phyloP scores from a whole-genome alignment of 768 basidiomycete genomes.

The Suillus alpinus region DNA sequence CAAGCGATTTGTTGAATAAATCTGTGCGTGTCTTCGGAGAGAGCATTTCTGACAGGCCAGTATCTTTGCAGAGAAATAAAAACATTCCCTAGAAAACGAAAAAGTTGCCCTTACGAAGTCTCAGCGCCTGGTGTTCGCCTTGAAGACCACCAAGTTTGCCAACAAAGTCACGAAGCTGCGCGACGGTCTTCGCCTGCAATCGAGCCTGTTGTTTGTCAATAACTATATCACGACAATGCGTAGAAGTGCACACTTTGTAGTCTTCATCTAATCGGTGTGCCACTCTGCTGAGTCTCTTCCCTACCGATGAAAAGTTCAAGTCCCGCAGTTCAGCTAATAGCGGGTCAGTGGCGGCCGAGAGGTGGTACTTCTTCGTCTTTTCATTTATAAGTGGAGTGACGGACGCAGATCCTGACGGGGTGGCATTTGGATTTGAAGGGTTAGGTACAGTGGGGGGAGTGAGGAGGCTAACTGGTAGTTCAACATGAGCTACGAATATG shows the following conservation, averaged over 20 bases:
- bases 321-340: constrained; percentile 84
- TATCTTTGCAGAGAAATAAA: constrained; percentile 54
- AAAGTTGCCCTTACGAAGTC: constrained; percentile 65
- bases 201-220: constrained; percentile 50
- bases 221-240: background rate
- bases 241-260: constrained; percentile 62
- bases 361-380: constrained; percentile 85
- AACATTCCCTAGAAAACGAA: constrained; percentile 4
- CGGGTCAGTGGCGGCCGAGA: constrained; percentile 75
- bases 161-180: constrained; percentile 92
- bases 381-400: constrained; percentile 62
- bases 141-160: constrained; percentile 92
- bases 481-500: constrained; percentile 60
- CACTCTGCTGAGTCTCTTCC: constrained; percentile 72
- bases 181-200: constrained; percentile 85
- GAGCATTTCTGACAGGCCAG: constrained; percentile 88
- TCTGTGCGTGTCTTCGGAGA: constrained; percentile 83
- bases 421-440: constrained; percentile 36
- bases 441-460: constrained; percentile 50
- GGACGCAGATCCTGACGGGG: constrained; percentile 40
- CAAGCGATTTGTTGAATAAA: constrained; percentile 85
- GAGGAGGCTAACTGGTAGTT: constrained; percentile 71
- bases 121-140: constrained; percentile 84
- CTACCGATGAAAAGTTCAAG: constrained; percentile 88
- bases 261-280: constrained; percentile 88